Conservation (phyloP, 2,329 filamentous ascomycete species). For the Aspergillus clavatus region DNA sequence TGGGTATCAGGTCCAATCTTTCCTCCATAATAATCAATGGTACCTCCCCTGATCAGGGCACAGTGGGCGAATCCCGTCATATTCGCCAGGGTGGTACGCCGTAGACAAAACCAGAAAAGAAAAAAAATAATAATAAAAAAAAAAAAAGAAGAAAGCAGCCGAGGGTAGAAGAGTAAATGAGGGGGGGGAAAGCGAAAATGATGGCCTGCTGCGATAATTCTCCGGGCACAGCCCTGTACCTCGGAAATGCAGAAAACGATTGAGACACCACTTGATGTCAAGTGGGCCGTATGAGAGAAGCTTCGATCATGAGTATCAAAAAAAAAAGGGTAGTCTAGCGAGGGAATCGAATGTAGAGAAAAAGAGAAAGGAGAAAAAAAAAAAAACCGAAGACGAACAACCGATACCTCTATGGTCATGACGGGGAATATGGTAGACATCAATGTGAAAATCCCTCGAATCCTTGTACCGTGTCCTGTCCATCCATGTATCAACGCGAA, state of each 20-base stretch:
- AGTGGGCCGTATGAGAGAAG: too few species aligned
- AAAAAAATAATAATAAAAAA: not conserved
- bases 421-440: conserved; percentile 21
- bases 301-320: too few species aligned
- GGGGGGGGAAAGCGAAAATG: conserved; percentile 4
- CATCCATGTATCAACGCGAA: conserved; percentile 15
- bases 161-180: conserved; percentile 2
- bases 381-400: conserved; percentile 27
- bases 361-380: conserved; percentile 22
- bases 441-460: conserved; percentile 14
- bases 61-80: not conserved
- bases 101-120: not conserved
- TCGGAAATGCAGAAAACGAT: conserved; percentile 15
- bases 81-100: not conserved
- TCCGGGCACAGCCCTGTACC: conserved; percentile 7
- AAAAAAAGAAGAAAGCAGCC: conserved; percentile 1
- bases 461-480: conserved; percentile 18
- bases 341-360: conserved; percentile 32
- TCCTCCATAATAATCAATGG: conserved; percentile 9
- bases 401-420: conserved; percentile 40
- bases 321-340: conserved; percentile 31
- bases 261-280: conserved; percentile 1
- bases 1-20: conserved; percentile 12
- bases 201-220: conserved; percentile 13
- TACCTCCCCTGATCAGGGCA: too few species aligned